phyloP scores from a whole-genome alignment of 2,329 filamentous ascomycete genomes.

The Verticillium nonalfalfae region DNA sequence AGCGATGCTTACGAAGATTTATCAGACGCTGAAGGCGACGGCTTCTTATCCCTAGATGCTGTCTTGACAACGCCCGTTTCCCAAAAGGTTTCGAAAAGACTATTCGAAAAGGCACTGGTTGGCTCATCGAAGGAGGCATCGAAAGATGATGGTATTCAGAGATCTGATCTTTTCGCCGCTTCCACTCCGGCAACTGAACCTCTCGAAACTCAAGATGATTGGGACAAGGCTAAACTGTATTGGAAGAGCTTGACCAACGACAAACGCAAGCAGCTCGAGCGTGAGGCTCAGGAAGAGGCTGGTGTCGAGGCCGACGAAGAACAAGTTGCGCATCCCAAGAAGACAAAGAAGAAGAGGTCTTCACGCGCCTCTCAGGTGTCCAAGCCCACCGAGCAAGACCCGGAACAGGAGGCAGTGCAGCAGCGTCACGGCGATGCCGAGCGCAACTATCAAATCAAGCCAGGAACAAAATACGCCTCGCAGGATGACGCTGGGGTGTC shows the following conservation, averaged over 20 bases:
- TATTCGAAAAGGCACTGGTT: conserved; percentile 7
- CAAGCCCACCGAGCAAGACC: conserved; percentile 11
- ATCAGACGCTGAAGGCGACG: conserved; percentile 56
- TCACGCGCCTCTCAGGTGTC: conserved; percentile 3
- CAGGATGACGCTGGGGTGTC: not conserved
- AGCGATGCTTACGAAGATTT: conserved; percentile 74
- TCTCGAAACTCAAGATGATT: conserved; percentile 37
- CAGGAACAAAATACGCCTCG: conserved; percentile 17
- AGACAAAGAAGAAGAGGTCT: conserved; percentile 26
- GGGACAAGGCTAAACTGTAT: conserved; percentile 63
- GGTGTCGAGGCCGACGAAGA: conserved; percentile 39
- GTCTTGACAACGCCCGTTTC: conserved; percentile 32
- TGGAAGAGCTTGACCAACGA: conserved; percentile 62
- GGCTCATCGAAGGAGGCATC: not conserved
- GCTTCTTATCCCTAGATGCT: conserved; percentile 68
- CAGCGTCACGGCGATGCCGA: conserved; percentile 10
- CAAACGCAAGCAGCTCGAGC: conserved; percentile 56
- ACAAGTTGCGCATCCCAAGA: conserved; percentile 19
- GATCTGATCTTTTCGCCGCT: not conserved
- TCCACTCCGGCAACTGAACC: not conserved
- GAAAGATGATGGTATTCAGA: not conserved
- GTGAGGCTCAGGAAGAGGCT: conserved; percentile 48
- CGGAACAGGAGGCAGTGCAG: not conserved
- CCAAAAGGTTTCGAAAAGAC: conserved; percentile 9
- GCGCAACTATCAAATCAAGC: conserved; percentile 32